Evolutionary conservation across 345 rosid genomes (phyloP).

Genomic region (Chamaenerion angustifolium): DNA sequence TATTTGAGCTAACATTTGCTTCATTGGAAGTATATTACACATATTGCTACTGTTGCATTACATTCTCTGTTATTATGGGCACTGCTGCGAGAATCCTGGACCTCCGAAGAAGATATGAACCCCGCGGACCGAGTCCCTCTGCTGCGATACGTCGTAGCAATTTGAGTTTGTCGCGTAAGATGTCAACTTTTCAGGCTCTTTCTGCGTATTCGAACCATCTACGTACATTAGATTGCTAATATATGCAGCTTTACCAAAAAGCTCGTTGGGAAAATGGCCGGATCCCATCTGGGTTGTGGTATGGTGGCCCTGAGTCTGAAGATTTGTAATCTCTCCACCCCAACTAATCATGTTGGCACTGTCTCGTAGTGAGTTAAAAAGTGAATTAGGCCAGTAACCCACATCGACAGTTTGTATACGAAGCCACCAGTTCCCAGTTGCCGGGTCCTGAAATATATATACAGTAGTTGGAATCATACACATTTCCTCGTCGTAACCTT

Average conservation of each 20-base stretch:
- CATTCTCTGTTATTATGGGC: background rate
- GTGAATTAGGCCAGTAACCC: slow-evolving; percentile 25
- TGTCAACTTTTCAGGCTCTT: background rate
- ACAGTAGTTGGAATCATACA: too few relatives aligned
- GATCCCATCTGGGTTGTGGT: slow-evolving; percentile 2
- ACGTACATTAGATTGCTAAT: background rate
- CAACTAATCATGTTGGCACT: slow-evolving; percentile 13
- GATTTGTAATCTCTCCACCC: slow-evolving; percentile 34
- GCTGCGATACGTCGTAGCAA: background rate
- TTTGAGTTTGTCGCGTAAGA: background rate
- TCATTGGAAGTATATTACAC: too few relatives aligned
- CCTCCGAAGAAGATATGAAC: slow-evolving; percentile 3
- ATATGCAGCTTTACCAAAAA: background rate
- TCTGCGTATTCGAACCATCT: background rate
- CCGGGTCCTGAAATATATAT: slow-evolving; percentile 13
- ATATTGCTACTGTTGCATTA: too few relatives aligned
- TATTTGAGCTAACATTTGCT: too few relatives aligned
- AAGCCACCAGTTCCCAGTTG: slow-evolving; percentile 32
- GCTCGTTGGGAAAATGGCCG: background rate
- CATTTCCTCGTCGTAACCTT: too few relatives aligned
- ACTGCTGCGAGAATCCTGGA: slow-evolving; percentile 1
- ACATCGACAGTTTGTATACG: slow-evolving; percentile 2
- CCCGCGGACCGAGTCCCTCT: background rate
- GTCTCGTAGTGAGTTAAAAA: slow-evolving; percentile 16
- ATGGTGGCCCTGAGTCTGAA: background rate